phyloP scores from a whole-genome alignment of 495 filamentous ascomycete genomes.

The Neurospora tetrasperma region DNA sequence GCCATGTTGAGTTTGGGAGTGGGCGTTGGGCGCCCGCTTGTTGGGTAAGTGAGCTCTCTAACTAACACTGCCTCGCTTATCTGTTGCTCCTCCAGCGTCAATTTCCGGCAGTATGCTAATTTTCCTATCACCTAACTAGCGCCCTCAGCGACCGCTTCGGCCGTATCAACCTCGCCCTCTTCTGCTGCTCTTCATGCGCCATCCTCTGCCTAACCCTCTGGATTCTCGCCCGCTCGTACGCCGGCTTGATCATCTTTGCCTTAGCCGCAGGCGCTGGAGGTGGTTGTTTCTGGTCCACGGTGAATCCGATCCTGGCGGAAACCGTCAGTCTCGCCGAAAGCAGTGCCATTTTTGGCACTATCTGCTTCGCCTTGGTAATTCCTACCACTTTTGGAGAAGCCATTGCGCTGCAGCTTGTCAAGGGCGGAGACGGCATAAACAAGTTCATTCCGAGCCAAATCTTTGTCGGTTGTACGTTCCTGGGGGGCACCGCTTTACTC shows the following conservation, averaged over 20 bases:
- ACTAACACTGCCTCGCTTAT: not conserved
- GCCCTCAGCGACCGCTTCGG: conserved; percentile 48
- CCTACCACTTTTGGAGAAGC: conserved; percentile 11
- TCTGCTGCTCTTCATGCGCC: conserved; percentile 6
- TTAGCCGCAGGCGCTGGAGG: conserved; percentile 50
- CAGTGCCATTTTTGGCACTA: not conserved
- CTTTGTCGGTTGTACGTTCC: conserved; percentile 9
- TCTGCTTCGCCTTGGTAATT: conserved; percentile 12
- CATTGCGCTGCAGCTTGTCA: conserved; percentile 12
- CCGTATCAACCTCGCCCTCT: conserved; percentile 50
- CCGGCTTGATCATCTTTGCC: conserved; percentile 57
- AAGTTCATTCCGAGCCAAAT: conserved; percentile 9
- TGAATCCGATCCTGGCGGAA: conserved; percentile 64
- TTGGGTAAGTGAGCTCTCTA: conserved; percentile 36
- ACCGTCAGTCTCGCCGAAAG: conserved; percentile 52
- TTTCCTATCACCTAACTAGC: not conserved
- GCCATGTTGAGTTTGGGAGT: conserved; percentile 59
- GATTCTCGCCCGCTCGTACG: conserved; percentile 52
- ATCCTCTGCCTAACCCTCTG: conserved; percentile 51
- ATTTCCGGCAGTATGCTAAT: not conserved
- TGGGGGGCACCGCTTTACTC: conserved; percentile 3
- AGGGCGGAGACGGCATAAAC: conserved; percentile 2
- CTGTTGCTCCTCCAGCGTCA: not conserved
- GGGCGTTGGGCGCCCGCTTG: conserved; percentile 50
- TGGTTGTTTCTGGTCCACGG: conserved; percentile 63